Evolutionary conservation across 2,329 filamentous ascomycete genomes (phyloP), one percentile per base, ranked within the genome.

Genomic region (Fusarium sp.): DNA sequence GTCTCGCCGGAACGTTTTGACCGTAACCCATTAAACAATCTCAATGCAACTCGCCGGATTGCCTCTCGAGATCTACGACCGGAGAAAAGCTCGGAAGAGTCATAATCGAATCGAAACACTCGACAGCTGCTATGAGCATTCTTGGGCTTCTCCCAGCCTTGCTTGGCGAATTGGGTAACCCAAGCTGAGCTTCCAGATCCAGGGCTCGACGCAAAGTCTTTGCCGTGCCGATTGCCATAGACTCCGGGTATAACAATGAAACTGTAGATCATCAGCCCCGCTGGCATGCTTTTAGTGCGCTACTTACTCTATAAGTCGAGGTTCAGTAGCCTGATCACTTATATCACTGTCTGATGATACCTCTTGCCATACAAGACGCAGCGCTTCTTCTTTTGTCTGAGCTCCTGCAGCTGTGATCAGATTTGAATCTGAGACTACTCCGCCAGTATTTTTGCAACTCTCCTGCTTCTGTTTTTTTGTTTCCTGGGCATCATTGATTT

Each of bases 151-250:
- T 39, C 32, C 5, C 18, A 22, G 28, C 8, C 26, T 8, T 20
- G 2, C 5, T 30, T 10, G 1, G 58, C 48, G 17, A 63, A 30
- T 13, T 24, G 9, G 1, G 10, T 6, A 0, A 66, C 36, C 63
- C 63, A 64, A 3, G 59, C 30, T 9, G 63, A 66, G 17, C 59
- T 64, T 17, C 42, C 59, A 18, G 63, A 64, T 15, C 63, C 63
- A 28, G 42, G 30, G 9, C 48, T 56, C 10, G 28, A 2, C 24
- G 24, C 50, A 12, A 36, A 26, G 2, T 26, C 24, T 6, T 50
- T 26, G 1, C 5, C 24, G 0, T 7, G 7, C 59, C 24, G 24
- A 3, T 28, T 14, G 1, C 20, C 42, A 8, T 38, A 56, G 11
- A 56, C 34, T 28, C 63, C 63, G 0, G 63, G 50, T 22, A 64